Evolutionary conservation across 176 grass and related monocot species (phyloP).

Genomic region (Pontederia paniculata): DNA sequence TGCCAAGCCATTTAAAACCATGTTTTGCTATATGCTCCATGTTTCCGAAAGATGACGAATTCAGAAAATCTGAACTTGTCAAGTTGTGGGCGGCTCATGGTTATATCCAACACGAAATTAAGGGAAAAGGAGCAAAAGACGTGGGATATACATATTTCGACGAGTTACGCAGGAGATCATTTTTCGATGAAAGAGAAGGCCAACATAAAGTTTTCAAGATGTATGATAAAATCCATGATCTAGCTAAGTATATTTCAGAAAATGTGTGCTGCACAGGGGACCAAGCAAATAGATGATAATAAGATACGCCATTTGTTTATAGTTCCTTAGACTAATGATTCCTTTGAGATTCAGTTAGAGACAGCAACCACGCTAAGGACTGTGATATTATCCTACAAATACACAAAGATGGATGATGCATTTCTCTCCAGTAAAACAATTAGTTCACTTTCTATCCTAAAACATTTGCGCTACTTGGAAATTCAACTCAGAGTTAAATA

Average conservation of each 20-base stretch:
- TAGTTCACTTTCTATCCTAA: too few species aligned
- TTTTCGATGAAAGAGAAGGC: neutral
- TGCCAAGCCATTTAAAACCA: conserved; percentile 7
- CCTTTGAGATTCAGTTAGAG: too few species aligned
- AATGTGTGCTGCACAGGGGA: neutral
- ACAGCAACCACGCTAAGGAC: too few species aligned
- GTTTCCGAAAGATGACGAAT: conserved; percentile 18
- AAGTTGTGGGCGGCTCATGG: conserved; percentile 20
- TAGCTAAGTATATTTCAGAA: conserved; percentile 4
- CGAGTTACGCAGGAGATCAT: neutral
- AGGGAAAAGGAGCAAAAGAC: conserved; percentile 5
- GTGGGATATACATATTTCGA: neutral
- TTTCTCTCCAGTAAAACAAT: too few species aligned
- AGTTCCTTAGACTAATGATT: too few species aligned
- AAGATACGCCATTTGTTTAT: neutral
- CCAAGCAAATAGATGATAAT: too few species aligned
- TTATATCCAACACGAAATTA: conserved; percentile 7
- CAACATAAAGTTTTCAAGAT: neutral
- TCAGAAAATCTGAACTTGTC: conserved; percentile 13
- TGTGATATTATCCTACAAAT: neutral
- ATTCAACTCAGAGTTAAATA: neutral
- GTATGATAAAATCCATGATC: neutral
- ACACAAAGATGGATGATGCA: too few species aligned
- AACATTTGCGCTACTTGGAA: neutral
- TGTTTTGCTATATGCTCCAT: conserved; percentile 24